Conservation (phyloP, 768 basidiomycete genomes). For the Heimioporus sp. region DNA sequence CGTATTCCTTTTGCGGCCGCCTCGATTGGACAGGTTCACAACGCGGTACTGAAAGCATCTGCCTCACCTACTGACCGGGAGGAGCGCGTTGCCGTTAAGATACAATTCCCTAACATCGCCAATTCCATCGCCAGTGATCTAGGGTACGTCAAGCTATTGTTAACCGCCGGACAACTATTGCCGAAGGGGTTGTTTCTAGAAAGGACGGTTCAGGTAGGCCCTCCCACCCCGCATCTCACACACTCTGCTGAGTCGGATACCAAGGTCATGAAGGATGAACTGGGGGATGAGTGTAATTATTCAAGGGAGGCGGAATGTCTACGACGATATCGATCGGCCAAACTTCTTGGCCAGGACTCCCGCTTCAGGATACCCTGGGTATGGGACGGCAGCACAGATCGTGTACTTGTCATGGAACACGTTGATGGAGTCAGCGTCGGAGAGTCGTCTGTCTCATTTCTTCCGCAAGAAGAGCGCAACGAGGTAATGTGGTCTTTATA, state of each 20-base stretch:
- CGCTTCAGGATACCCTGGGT: slow-evolving; percentile 86
- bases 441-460: slow-evolving; percentile 49
- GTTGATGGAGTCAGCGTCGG: slow-evolving; percentile 83
- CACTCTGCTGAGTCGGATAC: not conserved
- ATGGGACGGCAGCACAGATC: slow-evolving; percentile 76
- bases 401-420: slow-evolving; percentile 87
- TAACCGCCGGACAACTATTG: slow-evolving; percentile 77
- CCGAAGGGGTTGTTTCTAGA: slow-evolving; percentile 91
- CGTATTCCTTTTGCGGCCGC: slow-evolving; percentile 92
- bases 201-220: slow-evolving; percentile 67
- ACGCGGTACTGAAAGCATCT: slow-evolving; percentile 55
- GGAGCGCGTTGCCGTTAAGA: slow-evolving; percentile 74
- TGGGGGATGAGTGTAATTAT: slow-evolving; percentile 94
- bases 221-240: not conserved
- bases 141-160: slow-evolving; percentile 76
- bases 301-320: slow-evolving; percentile 75
- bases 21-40: slow-evolving; percentile 96
- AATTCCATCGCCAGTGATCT: slow-evolving; percentile 87
- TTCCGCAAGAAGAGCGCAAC: slow-evolving; percentile 66
- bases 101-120: slow-evolving; percentile 93
- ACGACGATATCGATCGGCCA: slow-evolving; percentile 51
- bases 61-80: slow-evolving; percentile 53
- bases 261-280: slow-evolving; percentile 84
- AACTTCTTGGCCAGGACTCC: slow-evolving; percentile 52
- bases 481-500: slow-evolving; percentile 48